These are phyloP conservation scores for Plenodomus biglobosus DNA, from an alignment of 2,329 filamentous ascomycete genomes.

Conservation along the genomic window DNA sequence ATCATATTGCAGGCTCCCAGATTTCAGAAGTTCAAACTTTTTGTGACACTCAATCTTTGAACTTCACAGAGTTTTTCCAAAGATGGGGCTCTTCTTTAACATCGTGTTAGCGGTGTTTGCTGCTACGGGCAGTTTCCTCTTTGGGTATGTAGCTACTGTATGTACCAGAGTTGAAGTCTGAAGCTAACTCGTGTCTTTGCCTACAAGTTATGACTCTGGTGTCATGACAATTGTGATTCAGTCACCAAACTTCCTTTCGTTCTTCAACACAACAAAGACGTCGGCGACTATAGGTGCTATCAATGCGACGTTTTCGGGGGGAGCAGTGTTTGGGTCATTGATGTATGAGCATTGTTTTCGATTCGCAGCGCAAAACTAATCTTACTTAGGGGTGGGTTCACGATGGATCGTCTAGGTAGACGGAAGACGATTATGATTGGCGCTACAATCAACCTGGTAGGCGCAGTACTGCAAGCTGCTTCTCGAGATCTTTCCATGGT, in stretches of 20 bases:
- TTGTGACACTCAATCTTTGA: not conserved
- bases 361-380: conserved; percentile 1
- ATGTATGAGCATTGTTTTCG: conserved; percentile 34
- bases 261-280: conserved; percentile 56
- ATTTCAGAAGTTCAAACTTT: not conserved
- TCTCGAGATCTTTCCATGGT: conserved; percentile 61
- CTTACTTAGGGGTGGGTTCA: conserved; percentile 51
- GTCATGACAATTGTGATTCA: conserved; percentile 56
- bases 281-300: conserved; percentile 62
- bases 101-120: conserved; percentile 48
- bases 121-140: conserved; percentile 46
- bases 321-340: conserved; percentile 58
- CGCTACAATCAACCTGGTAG: conserved; percentile 59
- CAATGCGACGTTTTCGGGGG: conserved; percentile 63
- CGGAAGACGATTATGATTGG: conserved; percentile 62
- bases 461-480: conserved; percentile 60
- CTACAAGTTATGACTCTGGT: conserved; percentile 36
- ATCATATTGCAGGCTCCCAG: not conserved
- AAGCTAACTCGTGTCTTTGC: conserved; percentile 30
- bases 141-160: not conserved
- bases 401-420: conserved; percentile 64
- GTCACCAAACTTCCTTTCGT: conserved; percentile 58
- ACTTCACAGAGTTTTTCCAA: not conserved
- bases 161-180: not conserved
- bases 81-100: conserved; percentile 49